phyloP scores from a whole-genome alignment of 495 filamentous ascomycete species.

The Alectoria sarmentosa region DNA sequence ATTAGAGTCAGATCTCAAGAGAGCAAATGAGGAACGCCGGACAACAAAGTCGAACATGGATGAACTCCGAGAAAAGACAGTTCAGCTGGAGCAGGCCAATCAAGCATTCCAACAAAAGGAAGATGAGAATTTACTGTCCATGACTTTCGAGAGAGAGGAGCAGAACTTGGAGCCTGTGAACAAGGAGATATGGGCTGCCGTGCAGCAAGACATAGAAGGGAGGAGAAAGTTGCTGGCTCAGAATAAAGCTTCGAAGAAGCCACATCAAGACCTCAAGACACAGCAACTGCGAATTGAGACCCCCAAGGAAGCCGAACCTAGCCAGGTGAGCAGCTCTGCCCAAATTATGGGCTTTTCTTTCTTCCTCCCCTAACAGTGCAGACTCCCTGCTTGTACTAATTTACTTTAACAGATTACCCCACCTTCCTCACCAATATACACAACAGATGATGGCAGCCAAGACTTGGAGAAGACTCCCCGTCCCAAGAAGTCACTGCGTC shows the following conservation, averaged over 20 bases:
- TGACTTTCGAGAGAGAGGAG: background rate
- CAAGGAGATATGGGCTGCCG: background rate
- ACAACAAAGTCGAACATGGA: background rate
- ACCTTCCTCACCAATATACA: background rate
- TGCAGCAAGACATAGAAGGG: background rate
- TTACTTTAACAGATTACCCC: background rate
- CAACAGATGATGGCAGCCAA: slow-evolving; percentile 1
- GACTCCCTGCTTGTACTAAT: background rate
- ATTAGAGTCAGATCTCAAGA: background rate
- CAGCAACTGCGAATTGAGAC: background rate
- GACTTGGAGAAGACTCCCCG: slow-evolving; percentile 1
- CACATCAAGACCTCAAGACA: background rate
- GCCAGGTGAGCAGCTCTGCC: background rate
- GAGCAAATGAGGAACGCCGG: background rate
- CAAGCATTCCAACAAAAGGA: background rate
- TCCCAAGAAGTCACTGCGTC: background rate
- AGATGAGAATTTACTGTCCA: background rate
- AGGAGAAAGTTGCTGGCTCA: background rate
- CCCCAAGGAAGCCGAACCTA: background rate
- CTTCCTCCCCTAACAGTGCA: background rate
- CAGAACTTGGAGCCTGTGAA: background rate
- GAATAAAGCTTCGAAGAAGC: background rate
- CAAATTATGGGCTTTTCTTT: background rate
- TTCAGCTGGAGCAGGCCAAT: background rate
- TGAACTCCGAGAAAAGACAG: background rate